A percentile compares a stretch with the other conserved stretches of the same genome.
Evolutionary conservation across 768 basidiomycete species (phyloP).

Genomic region (Russula brevipes): DNA sequence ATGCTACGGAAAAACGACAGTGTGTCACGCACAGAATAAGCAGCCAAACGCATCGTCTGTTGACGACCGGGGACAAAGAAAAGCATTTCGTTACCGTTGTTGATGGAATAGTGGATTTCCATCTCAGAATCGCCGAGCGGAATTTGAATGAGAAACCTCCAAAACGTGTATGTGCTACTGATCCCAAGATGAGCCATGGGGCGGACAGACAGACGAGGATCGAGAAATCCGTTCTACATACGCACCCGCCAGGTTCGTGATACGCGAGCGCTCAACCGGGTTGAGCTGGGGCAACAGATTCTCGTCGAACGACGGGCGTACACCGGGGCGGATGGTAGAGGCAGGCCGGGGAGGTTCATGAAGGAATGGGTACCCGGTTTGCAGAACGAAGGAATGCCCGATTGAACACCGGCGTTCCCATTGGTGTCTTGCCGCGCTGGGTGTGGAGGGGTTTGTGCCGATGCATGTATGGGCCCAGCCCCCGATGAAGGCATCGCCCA

Average conservation of each 20-base stretch:
- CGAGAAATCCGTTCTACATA: background rate
- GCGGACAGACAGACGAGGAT: background rate
- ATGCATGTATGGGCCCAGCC: slow-evolving; percentile 47
- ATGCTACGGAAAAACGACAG: background rate
- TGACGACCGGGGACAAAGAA: slow-evolving; percentile 78
- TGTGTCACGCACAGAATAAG: slow-evolving; percentile 60
- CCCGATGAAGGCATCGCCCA: slow-evolving; percentile 58
- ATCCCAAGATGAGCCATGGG: background rate
- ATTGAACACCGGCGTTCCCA: background rate
- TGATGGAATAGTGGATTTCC: slow-evolving; percentile 74
- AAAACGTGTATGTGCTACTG: slow-evolving; percentile 82
- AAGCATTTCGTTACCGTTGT: slow-evolving; percentile 65
- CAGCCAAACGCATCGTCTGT: slow-evolving; percentile 89
- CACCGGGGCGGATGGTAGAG: slow-evolving; percentile 9
- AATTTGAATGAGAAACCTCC: slow-evolving; percentile 84
- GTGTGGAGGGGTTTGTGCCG: slow-evolving; percentile 28
- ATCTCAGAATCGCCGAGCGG: slow-evolving; percentile 70
- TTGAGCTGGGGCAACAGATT: slow-evolving; percentile 45
- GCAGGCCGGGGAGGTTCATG: background rate
- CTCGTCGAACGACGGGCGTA: slow-evolving; percentile 26
- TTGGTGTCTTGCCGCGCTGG: slow-evolving; percentile 44
- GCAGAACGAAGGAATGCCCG: background rate
- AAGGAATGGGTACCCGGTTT: slow-evolving; percentile 14
- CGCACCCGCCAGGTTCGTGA: slow-evolving; percentile 48
- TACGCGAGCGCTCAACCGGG: slow-evolving; percentile 63